Evolutionary conservation across 306 rosid species (phyloP), one percentile per base, ranked within the genome.

Genomic region (Parietaria judaica): DNA sequence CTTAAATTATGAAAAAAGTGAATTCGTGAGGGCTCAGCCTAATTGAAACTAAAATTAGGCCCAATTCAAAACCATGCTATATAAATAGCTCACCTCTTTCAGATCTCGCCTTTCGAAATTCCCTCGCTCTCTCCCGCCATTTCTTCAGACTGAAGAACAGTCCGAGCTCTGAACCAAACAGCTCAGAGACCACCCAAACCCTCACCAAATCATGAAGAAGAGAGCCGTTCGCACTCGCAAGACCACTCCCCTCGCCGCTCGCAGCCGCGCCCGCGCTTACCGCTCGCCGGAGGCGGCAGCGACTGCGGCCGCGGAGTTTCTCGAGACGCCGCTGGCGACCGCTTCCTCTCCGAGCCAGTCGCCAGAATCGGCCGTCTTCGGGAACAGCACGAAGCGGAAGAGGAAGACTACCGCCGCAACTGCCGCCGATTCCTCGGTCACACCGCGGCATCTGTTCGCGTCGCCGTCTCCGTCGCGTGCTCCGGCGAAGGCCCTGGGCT

Each of bases 301-400:
- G 7, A 75, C 74, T 11, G 45, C 74, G 49, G 75, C 84, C 3
- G 66, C 69, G 8, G 78, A 85, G 43, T 69, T 91, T 70, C 88
- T 91, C 48, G 83, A 76, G 66, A 80, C 88, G 38, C 82, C 92
- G 43, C 73, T 78, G 16, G 75, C 79, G 34, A 59, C 10, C 58
- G 74, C 81, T 67, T 76, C 89, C 51, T 70, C 88, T 45, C 55
- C 71, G 14, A 71, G 56, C 58, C 74, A 66, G 39, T 76, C 92
- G 54, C 92, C 86, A 0, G 74, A 74, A 68, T 74, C 94, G 16
- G 63, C 74, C 16, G 54, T 82, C 58, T 79, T 91, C 83, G 68
- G 41, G 39, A 60, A 47, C 70, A 80, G 80, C 80, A 72, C 54
- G 51, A 73, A 23, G 64, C 64, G 79, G 60, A 44, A 36, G 31